Evolutionary conservation across 2,329 filamentous ascomycete genomes (phyloP).

Genomic region (Orbilia oligospora): DNA sequence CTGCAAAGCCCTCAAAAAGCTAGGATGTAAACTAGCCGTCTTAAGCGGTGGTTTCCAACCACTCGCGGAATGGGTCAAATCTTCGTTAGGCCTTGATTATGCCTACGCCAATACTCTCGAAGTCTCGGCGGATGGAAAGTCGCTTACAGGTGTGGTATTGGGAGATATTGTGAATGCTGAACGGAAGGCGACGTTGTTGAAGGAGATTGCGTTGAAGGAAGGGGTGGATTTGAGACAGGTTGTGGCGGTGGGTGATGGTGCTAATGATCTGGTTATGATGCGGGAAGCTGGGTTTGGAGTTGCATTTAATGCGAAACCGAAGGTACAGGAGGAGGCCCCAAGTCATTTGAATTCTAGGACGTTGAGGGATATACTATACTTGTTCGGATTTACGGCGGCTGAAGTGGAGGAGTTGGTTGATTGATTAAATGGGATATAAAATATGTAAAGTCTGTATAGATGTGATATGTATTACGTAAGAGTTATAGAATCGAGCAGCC

Average conservation of each 20-base stretch:
- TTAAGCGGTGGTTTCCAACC: constrained; percentile 93
- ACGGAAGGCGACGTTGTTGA: constrained; percentile 79
- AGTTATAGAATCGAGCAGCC: background rate
- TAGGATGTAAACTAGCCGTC: constrained; percentile 90
- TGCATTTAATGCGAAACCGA: constrained; percentile 86
- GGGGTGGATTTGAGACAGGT: constrained; percentile 76
- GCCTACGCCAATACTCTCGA: constrained; percentile 87
- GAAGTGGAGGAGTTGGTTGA: constrained; percentile 68
- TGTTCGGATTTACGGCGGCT: constrained; percentile 79
- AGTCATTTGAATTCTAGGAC: constrained; percentile 79
- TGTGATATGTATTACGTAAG: background rate
- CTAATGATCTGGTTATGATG: constrained; percentile 87
- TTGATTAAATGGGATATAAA: constrained; percentile 5
- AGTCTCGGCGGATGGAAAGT: constrained; percentile 72
- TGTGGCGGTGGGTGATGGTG: constrained; percentile 83
- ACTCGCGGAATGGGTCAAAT: constrained; percentile 86
- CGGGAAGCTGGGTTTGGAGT: constrained; percentile 80
- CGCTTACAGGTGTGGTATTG: constrained; percentile 79
- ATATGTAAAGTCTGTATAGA: background rate
- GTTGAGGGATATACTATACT: constrained; percentile 79
- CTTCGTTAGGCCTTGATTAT: constrained; percentile 85
- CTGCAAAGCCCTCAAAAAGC: constrained; percentile 78
- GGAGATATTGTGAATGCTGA: constrained; percentile 82
- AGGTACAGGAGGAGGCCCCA: constrained; percentile 79
- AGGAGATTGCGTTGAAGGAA: constrained; percentile 79